Base-by-base conservation (phyloP, 805 yeast genomes). In the Scheffersomyces coipomensis region DNA sequence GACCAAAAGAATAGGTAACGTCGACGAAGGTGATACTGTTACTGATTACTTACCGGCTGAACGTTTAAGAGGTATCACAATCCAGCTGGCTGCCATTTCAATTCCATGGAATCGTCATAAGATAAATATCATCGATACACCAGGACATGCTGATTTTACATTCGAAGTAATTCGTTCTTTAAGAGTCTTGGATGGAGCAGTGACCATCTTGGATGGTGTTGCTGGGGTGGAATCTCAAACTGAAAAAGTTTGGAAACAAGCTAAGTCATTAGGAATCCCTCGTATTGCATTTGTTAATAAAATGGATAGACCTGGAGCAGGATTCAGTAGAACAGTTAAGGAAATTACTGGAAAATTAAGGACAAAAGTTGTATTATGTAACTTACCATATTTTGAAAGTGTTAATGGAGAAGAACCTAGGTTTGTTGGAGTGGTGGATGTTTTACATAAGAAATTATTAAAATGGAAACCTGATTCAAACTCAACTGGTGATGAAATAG, bases 171-270 rank as follows among this genome's bases (percentile, higher is more conserved):
- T 80, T 2, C 68, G 97, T 40, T 83, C 98, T 0, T 71, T 93
- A 41, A 75, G 97, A 45, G 97, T 93, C 1, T 66, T 93, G 8
- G 99, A 93, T 64, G 97, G 98, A 3, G 95, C 91, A 1, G 95
- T 93, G 6, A 85, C 96, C 0, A 86, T 93, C 8, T 63, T 93
- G 37, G 99, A 93, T 65, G 96, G 87, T 1, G 98, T 91, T 7
- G 97, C 97, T 2, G 99, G 99, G 10, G 99, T 93, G 1, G 99
- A 93, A 58, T 93, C 98, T 0, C 98, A 93, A 61, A 91, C 99
- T 0, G 97, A 90, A 57, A 91, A 89, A 55, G 98, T 93, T 3
- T 93, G 98, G 97, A 78, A 76, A 46, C 96, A 90, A 60, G 90
- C 97, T 1, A 68, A 66, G 16, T 75, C 74, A 13, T 62, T 82